These are phyloP conservation scores for Ganoderma lingzhi DNA, from an alignment of 1,284 basidiomycete species.

Conservation along the genomic window DNA sequence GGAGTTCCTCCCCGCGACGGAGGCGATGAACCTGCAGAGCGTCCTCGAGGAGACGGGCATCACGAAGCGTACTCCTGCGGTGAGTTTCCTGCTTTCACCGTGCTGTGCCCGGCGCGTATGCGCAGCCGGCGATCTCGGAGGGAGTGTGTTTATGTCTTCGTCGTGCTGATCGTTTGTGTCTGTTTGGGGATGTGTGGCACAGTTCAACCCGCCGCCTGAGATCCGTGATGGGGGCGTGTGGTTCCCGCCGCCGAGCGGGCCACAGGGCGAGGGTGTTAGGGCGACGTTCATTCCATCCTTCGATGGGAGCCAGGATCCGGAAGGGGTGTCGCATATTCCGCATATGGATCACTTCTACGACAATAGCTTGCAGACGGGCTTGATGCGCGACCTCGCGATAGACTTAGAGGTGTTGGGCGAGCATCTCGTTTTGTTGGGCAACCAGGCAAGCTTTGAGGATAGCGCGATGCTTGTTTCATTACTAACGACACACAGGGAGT, in stretches of 20 bases:
- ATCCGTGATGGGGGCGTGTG: slow-evolving; percentile 49
- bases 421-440: slow-evolving; percentile 70
- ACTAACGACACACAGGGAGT: slow-evolving; percentile 53
- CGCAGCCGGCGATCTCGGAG: slow-evolving; percentile 14
- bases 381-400: slow-evolving; percentile 70
- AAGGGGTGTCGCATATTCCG: slow-evolving; percentile 65
- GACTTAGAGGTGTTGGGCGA: slow-evolving; percentile 67
- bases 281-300: slow-evolving; percentile 57
- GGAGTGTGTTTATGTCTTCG: background rate
- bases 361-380: slow-evolving; percentile 69
- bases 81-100: slow-evolving; percentile 38
- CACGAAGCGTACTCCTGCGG: slow-evolving; percentile 48
- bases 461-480: background rate
- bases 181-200: background rate
- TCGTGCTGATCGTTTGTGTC: slow-evolving; percentile 3
- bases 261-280: slow-evolving; percentile 38
- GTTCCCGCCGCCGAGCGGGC: slow-evolving; percentile 53
- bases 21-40: slow-evolving; percentile 61
- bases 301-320: slow-evolving; percentile 54
- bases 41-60: slow-evolving; percentile 62
- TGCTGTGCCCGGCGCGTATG: background rate
- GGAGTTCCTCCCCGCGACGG: slow-evolving; percentile 67
- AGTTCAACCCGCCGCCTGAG: slow-evolving; percentile 60
- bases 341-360: slow-evolving; percentile 76
- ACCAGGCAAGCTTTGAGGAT: slow-evolving; percentile 53